These are phyloP conservation scores for Lepidium africanum DNA, from an alignment of 345 rosid species.

Conservation along the genomic window DNA sequence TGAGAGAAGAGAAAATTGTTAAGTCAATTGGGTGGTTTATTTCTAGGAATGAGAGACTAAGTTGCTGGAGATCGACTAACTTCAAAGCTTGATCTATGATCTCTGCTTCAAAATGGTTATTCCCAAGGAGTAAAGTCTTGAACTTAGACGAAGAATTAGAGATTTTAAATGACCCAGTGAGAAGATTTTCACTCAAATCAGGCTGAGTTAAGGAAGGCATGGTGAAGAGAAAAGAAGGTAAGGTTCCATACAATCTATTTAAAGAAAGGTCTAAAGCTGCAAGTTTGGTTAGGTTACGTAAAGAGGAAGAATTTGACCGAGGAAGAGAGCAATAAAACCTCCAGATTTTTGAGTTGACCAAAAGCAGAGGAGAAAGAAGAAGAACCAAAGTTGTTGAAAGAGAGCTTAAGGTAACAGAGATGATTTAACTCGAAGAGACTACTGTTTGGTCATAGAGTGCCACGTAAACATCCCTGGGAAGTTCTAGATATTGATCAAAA, in stretches of 20 bases:
- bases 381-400: slow-evolving; percentile 17
- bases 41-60: not conserved
- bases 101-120: slow-evolving; percentile 7
- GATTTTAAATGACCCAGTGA: not conserved
- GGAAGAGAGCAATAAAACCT: not conserved
- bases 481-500: too few relatives aligned
- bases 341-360: slow-evolving; percentile 10
- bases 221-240: slow-evolving; percentile 8
- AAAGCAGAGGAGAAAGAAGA: slow-evolving; percentile 13
- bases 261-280: not conserved
- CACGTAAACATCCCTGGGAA: slow-evolving; percentile 10
- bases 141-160: not conserved
- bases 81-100: not conserved
- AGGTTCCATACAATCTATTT: slow-evolving; percentile 2
- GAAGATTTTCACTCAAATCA: not conserved
- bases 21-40: not conserved
- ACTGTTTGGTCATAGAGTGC: slow-evolving; percentile 11
- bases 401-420: slow-evolving; percentile 2
- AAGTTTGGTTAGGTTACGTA: slow-evolving; percentile 6
- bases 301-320: slow-evolving; percentile 4
- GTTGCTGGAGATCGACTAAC: not conserved
- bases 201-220: not conserved
- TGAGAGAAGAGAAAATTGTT: not conserved
- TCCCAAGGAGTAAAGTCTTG: not conserved
- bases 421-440: slow-evolving; percentile 13